Base-by-base conservation (phyloP, 2,329 filamentous ascomycete species). In the Alternaria triticimaculans region DNA sequence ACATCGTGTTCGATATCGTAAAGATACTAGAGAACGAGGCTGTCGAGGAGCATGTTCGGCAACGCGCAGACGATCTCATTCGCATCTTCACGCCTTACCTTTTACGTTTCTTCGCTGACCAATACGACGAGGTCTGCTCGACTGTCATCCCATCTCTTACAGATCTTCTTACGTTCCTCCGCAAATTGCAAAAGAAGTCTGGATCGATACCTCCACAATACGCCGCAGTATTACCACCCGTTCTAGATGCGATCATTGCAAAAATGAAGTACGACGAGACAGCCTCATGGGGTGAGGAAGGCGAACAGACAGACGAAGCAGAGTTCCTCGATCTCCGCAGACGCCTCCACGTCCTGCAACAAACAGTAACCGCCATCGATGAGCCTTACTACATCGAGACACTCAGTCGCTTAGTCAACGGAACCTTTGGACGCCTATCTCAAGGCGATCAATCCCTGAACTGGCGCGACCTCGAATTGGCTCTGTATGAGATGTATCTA, bases 261-360 rank as follows among this genome's bases (percentile, higher is more conserved):
- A 99, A 99, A 83, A 97, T 98, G 94, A 91, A 95, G 76, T 98
- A 97, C 76, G 96, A 99, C 73, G 95, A 97, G 77, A 97, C 95
- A 6, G 92, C 92, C 2, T 91, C 88, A 20, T 98, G 95, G 95
- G 95, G 94, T 41, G 90, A 94, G 62, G 94, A 97, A 76, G 94
- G 97, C 72, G 94, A 97, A 72, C 91, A 97, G 79, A 97, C 94
- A 2, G 96, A 98, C 73, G 96, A 99, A 81, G 96, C 95, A 25
- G 96, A 99, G 78, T 99, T 99, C 72, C 92, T 97, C 76, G 96
- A 99, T 72, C 86, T 99, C 58, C 89, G 96, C 63, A 96, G 97
- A 79, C 89, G 93, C 71, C 84, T 99, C 51, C 93, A 97, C 79
- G 90, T 94, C 44, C 84, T 99, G 45, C 96, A 99, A 79, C 96